These are phyloP conservation scores for Toxicodendron radicans DNA, from an alignment of 345 rosid species.

Conservation along the genomic window DNA sequence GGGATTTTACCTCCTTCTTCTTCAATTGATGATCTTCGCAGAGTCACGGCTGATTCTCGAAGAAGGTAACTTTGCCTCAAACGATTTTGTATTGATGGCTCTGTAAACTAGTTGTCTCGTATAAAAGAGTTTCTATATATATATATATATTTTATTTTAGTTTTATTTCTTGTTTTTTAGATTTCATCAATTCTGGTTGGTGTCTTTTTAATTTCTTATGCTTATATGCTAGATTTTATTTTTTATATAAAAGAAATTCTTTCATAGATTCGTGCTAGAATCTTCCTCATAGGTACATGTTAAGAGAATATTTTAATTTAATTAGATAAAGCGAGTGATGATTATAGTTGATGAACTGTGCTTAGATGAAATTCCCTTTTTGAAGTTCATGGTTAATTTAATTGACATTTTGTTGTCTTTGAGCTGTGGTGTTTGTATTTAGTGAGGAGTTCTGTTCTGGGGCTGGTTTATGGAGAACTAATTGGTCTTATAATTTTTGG, in stretches of 20 bases:
- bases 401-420: neutral
- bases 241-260: too few relatives aligned
- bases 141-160: neutral
- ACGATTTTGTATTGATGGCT: neutral
- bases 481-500: neutral
- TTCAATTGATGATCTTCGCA: slow-evolving; percentile 75
- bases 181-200: neutral
- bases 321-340: too few relatives aligned
- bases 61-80: slow-evolving; percentile 49
- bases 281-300: neutral
- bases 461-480: neutral
- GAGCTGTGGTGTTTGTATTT: neutral
- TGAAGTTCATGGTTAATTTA: neutral
- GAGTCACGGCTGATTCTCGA: slow-evolving; percentile 83
- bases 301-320: neutral
- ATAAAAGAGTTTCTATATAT: neutral
- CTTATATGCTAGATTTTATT: neutral
- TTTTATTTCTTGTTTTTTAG: neutral
- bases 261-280: neutral
- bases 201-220: neutral
- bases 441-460: neutral
- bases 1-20: slow-evolving; percentile 67
- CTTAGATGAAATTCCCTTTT: neutral
- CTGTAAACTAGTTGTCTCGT: neutral
- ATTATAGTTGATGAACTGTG: neutral